Percentiles rank a stretch among this genome's conserved stretches.
phyloP scores from a whole-genome alignment of 345 rosid genomes.

The Durio zibethinus region DNA sequence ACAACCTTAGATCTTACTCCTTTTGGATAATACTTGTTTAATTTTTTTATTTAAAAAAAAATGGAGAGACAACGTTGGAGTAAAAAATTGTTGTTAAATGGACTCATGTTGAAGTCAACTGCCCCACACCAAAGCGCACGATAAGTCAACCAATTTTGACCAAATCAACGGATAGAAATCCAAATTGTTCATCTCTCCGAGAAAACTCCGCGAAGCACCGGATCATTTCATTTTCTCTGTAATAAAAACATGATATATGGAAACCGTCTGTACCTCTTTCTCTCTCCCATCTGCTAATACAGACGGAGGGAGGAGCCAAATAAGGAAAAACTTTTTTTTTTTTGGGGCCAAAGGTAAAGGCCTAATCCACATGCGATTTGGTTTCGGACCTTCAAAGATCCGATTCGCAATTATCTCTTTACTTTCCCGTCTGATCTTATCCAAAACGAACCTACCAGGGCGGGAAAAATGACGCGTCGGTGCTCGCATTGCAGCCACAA shows the following conservation, averaged over 20 bases:
- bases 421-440: background rate
- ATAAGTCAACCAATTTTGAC: background rate
- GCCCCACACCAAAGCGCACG: background rate
- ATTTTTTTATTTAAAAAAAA: background rate
- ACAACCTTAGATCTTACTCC: background rate
- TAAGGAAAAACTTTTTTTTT: background rate
- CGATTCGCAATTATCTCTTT: background rate
- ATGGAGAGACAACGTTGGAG: too few species aligned
- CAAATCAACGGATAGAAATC: conserved; percentile 6
- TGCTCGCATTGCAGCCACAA: conserved; percentile 99
- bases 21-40: too few species aligned
- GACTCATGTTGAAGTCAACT: background rate
- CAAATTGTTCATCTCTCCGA: background rate
- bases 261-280: conserved; percentile 8
- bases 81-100: too few species aligned
- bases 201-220: conserved; percentile 13
- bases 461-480: conserved; percentile 71
- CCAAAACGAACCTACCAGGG: conserved; percentile 12
- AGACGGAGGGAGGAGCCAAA: background rate
- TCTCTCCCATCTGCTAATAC: conserved; percentile 13
- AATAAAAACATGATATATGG: conserved; percentile 20
- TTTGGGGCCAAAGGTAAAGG: background rate
- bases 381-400: conserved; percentile 18
- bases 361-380: conserved; percentile 8
- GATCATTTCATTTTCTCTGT: background rate